A percentile compares a stretch with the other conserved stretches of the same genome.
Evolutionary conservation across 1,284 basidiomycete species (phyloP).

Genomic region (Meira nashicola): DNA sequence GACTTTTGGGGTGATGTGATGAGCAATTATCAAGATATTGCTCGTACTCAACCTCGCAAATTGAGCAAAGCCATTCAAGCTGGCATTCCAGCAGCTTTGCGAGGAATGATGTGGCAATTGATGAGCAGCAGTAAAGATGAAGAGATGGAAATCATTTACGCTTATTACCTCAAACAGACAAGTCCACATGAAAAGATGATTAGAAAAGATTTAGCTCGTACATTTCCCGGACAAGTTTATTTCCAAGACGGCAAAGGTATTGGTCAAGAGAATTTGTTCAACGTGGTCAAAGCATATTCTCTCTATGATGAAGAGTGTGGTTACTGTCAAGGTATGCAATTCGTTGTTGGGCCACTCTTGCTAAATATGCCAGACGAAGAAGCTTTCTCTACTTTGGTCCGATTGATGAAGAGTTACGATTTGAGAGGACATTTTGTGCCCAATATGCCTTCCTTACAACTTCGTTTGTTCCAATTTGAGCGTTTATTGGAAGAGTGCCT

Average conservation of each 20-base stretch:
- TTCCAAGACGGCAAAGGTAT: constrained; percentile 80
- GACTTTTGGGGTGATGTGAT: constrained; percentile 96
- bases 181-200: constrained; percentile 92
- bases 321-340: constrained; percentile 84
- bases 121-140: constrained; percentile 85
- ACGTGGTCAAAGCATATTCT: constrained; percentile 95
- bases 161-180: constrained; percentile 71
- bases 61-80: constrained; percentile 83
- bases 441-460: constrained; percentile 93
- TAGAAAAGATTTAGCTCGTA: constrained; percentile 78
- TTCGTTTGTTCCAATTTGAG: constrained; percentile 85
- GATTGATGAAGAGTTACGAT: constrained; percentile 96
- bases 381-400: constrained; percentile 90
- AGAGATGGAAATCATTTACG: constrained; percentile 78
- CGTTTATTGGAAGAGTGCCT: constrained; percentile 85
- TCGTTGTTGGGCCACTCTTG: constrained; percentile 86
- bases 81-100: constrained; percentile 77
- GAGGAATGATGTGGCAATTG: constrained; percentile 97
- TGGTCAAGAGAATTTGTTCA: constrained; percentile 93
- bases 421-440: constrained; percentile 91
- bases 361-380: constrained; percentile 67
- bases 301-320: constrained; percentile 92
- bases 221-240: constrained; percentile 95
- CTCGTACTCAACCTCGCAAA: constrained; percentile 60
- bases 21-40: constrained; percentile 55